Percentiles rank a stretch among this genome's conserved stretches.
Evolutionary conservation across 805 yeast species (phyloP).

Genomic region (Candida verbasci): DNA sequence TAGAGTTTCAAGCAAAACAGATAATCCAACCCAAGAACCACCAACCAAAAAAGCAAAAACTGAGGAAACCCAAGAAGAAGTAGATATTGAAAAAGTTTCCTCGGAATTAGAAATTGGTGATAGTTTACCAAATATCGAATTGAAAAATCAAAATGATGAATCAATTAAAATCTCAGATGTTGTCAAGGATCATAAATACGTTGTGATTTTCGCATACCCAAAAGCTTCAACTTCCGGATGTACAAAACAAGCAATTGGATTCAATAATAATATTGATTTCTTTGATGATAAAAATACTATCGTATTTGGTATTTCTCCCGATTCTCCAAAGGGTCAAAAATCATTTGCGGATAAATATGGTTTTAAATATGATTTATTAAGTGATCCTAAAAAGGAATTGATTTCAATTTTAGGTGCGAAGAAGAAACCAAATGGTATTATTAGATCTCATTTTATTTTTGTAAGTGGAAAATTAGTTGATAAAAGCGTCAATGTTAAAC

Average conservation of each 20-base stretch:
- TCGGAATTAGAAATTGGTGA: conserved; percentile 48
- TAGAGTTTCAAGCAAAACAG: conserved; percentile 19
- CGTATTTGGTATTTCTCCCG: conserved; percentile 82
- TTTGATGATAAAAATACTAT: conserved; percentile 48
- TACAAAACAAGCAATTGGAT: conserved; percentile 91
- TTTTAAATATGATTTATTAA: conserved; percentile 67
- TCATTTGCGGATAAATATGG: conserved; percentile 68
- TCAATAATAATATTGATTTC: conserved; percentile 58
- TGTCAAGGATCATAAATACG: conserved; percentile 27
- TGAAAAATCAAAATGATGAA: conserved; percentile 68
- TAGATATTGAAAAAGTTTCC: neutral
- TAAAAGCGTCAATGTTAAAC: conserved; percentile 50
- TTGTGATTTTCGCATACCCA: conserved; percentile 68
- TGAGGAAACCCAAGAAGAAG: neutral
- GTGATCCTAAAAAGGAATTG: conserved; percentile 69
- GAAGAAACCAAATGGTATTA: conserved; percentile 70
- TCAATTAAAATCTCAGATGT: conserved; percentile 33
- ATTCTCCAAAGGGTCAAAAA: conserved; percentile 72
- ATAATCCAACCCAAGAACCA: conserved; percentile 14
- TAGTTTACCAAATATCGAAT: conserved; percentile 56
- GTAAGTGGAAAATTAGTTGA: conserved; percentile 64
- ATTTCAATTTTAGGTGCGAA: conserved; percentile 79
- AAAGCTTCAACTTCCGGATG: conserved; percentile 95
- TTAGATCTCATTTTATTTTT: conserved; percentile 91
- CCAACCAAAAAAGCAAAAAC: conserved; percentile 13